These are phyloP conservation scores for Botrytis medusae DNA, from an alignment of 2,329 filamentous ascomycete genomes.

Conservation along the genomic window DNA sequence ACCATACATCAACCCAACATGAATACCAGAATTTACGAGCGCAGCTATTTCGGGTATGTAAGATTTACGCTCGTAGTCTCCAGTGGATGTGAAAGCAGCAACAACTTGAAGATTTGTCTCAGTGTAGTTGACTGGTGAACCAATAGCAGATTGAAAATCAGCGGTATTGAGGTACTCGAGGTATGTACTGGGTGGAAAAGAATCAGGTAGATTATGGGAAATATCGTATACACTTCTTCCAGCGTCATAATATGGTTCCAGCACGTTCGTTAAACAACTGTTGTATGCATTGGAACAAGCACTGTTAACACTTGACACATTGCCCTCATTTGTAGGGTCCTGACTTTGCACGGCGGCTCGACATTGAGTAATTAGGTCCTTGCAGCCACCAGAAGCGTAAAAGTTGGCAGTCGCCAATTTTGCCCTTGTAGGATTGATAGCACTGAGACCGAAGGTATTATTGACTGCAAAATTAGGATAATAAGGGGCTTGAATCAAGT, in stretches of 20 bases:
- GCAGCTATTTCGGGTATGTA: conserved; percentile 59
- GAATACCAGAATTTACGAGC: conserved; percentile 61
- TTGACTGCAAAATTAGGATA: conserved; percentile 59
- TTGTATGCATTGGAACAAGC: conserved; percentile 40
- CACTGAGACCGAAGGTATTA: conserved; percentile 65
- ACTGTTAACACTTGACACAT: conserved; percentile 40
- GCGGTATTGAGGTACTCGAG: conserved; percentile 63
- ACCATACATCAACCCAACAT: conserved; percentile 70
- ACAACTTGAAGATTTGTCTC: conserved; percentile 49
- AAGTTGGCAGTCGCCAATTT: conserved; percentile 48
- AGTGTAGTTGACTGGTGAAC: conserved; percentile 61
- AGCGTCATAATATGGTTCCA: conserved; percentile 40
- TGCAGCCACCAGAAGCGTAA: conserved; percentile 52
- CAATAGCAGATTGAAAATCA: conserved; percentile 59
- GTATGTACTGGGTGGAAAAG: conserved; percentile 63
- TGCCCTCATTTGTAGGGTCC: conserved; percentile 47
- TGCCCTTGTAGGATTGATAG: conserved; percentile 54
- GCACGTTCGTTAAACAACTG: conserved; percentile 40
- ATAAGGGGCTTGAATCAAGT: conserved; percentile 57
- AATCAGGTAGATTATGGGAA: conserved; percentile 46
- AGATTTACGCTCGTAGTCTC: conserved; percentile 64
- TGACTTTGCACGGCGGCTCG: conserved; percentile 43
- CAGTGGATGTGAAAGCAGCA: conserved; percentile 49
- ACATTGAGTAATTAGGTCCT: conserved; percentile 54
- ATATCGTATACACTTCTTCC: conserved; percentile 42